Evolutionary conservation across 1,284 basidiomycete genomes (phyloP).

Genomic region (Sporisorium sorghi): DNA sequence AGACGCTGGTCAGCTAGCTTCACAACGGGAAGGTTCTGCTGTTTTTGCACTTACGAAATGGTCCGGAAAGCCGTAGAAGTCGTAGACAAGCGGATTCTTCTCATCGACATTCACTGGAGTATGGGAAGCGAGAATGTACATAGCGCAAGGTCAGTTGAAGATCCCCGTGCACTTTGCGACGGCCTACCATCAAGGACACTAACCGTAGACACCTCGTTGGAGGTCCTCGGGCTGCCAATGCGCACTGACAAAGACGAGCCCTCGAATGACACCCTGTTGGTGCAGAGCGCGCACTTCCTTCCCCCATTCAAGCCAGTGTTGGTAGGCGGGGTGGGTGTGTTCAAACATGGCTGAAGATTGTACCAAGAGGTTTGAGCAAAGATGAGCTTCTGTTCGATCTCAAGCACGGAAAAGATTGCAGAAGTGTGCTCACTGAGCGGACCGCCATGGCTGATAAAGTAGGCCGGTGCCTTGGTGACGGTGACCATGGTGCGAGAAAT

Average conservation of each 20-base stretch:
- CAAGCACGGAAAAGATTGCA: neutral
- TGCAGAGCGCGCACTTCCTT: conserved; percentile 55
- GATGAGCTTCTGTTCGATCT: neutral
- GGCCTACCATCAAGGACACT: neutral
- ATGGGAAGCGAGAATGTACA: no score
- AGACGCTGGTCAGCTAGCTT: neutral
- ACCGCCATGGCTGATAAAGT: conserved; percentile 64
- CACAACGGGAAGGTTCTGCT: no score
- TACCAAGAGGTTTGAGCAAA: neutral
- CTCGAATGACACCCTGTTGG: conserved; percentile 63
- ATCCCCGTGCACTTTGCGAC: neutral
- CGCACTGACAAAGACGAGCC: conserved; percentile 71
- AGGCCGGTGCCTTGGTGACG: conserved; percentile 34
- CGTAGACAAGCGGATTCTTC: conserved; percentile 70
- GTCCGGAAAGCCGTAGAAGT: conserved; percentile 71
- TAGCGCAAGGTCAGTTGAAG: neutral
- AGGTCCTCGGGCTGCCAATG: conserved; percentile 71
- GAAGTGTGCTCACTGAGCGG: conserved; percentile 66
- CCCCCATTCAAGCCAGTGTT: conserved; percentile 70
- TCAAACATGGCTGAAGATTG: conserved; percentile 68
- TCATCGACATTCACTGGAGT: conserved; percentile 68
- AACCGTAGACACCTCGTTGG: conserved; percentile 40
- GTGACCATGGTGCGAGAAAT: conserved; percentile 17
- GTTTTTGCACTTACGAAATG: conserved; percentile 29
- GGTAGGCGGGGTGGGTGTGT: conserved; percentile 67